A percentile compares a stretch with the other conserved stretches of the same genome.
Evolutionary conservation across 345 rosid species (phyloP).

Genomic region (Noccaea caerulescens): DNA sequence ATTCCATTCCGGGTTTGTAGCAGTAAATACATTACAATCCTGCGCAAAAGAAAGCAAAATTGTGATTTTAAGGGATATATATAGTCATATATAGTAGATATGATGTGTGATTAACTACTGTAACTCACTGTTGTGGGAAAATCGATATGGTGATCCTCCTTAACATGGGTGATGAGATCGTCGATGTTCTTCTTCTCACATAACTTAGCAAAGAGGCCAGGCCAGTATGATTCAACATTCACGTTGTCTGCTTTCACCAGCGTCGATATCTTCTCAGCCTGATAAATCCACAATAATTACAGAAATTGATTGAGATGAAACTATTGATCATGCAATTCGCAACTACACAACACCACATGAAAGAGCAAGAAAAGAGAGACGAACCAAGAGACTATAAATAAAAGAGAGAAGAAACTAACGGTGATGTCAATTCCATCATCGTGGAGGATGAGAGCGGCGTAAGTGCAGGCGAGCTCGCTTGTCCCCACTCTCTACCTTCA

Average conservation of each 20-base stretch:
- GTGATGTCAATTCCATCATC: slow-evolving; percentile 71
- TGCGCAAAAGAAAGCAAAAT: slow-evolving; percentile 43
- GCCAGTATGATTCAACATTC: no score
- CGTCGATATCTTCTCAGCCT: slow-evolving; percentile 64
- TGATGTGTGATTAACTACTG: background rate
- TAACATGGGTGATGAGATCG: slow-evolving; percentile 52
- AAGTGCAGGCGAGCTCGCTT: slow-evolving; percentile 61
- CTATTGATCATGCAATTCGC: no score
- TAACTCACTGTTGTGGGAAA: background rate
- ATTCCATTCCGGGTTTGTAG: background rate
- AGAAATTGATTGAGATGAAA: no score
- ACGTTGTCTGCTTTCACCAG: slow-evolving; percentile 52
- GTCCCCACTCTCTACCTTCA: slow-evolving; percentile 42
- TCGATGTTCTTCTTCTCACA: slow-evolving; percentile 55
- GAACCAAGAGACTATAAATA: background rate
- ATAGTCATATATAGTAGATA: background rate
- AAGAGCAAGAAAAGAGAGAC: background rate
- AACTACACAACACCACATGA: no score
- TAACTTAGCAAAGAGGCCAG: slow-evolving; percentile 57
- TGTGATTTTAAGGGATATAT: background rate
- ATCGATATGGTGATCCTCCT: slow-evolving; percentile 47
- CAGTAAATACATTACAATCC: slow-evolving; percentile 43
- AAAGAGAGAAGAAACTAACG: slow-evolving; percentile 37
- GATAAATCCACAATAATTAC: no score
- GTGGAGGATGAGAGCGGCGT: slow-evolving; percentile 63